phyloP scores from a whole-genome alignment of 2,329 filamentous ascomycete genomes.

The Alternaria viburni region DNA sequence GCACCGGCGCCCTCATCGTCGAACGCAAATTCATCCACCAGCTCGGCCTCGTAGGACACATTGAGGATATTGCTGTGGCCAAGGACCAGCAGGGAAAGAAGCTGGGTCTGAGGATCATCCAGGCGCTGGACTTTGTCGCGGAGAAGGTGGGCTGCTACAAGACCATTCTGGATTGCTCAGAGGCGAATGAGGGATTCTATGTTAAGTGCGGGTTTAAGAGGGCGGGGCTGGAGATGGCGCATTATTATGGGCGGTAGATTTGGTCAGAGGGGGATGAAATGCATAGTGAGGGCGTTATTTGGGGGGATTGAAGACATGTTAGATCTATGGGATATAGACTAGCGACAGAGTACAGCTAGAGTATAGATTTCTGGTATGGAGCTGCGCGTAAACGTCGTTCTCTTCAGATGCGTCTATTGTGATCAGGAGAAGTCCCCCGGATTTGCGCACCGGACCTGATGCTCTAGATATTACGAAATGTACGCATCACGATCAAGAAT shows the following conservation, averaged over 20 bases:
- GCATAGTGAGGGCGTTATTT: conserved; percentile 9
- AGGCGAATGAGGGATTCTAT: conserved; percentile 97
- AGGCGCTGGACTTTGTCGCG: conserved; percentile 88
- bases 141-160: conserved; percentile 93
- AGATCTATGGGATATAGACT: conserved; percentile 1
- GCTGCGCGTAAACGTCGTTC: background rate
- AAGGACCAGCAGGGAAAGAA: conserved; percentile 98
- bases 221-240: conserved; percentile 94
- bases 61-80: conserved; percentile 95
- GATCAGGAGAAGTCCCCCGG: background rate
- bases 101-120: conserved; percentile 87
- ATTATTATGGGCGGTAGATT: conserved; percentile 69
- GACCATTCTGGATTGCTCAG: conserved; percentile 95
- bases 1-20: conserved; percentile 85
- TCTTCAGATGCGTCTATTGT: background rate
- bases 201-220: conserved; percentile 95
- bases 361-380: background rate
- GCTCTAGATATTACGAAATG: background rate
- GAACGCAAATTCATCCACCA: conserved; percentile 93
- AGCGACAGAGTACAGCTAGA: background rate
- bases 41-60: conserved; percentile 86
- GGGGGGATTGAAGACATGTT: background rate
- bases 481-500: background rate
- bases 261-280: background rate
- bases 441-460: background rate